Conservation (phyloP, 2,329 filamentous ascomycete genomes). For the Tolypocladium sp. region DNA sequence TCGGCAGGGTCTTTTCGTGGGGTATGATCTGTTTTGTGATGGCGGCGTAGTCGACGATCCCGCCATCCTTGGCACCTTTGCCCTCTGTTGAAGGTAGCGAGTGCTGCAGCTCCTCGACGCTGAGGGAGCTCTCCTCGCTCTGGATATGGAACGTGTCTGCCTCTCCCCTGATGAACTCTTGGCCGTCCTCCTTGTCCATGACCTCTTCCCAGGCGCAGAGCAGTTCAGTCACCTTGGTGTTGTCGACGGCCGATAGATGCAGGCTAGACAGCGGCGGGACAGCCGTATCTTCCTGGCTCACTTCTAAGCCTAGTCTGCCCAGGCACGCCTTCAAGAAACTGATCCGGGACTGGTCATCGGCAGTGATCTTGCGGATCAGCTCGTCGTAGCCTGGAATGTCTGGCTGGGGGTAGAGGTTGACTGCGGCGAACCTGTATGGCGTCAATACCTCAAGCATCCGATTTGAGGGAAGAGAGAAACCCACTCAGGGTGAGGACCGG, state of each 20-base stretch:
- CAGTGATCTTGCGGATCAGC: constrained; percentile 57
- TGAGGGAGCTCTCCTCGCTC: constrained; percentile 53
- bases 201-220: constrained; percentile 58
- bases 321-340: constrained; percentile 75
- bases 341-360: constrained; percentile 60
- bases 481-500: constrained; percentile 86
- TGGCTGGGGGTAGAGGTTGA: constrained; percentile 62
- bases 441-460: constrained; percentile 5
- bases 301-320: constrained; percentile 69
- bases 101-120: constrained; percentile 43
- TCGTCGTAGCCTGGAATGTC: constrained; percentile 60
- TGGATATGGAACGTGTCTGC: constrained; percentile 77
- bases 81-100: constrained; percentile 31
- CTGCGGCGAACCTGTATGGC: constrained; percentile 64
- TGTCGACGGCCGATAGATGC: constrained; percentile 66
- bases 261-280: constrained; percentile 74
- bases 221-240: constrained; percentile 57
- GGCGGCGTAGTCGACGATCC: constrained; percentile 65
- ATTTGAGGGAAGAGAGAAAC: constrained; percentile 3
- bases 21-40: constrained; percentile 65
- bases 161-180: constrained; percentile 69
- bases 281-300: constrained; percentile 58
- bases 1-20: constrained; percentile 60
- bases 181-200: constrained; percentile 54
- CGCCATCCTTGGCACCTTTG: constrained; percentile 30